These are phyloP conservation scores for Phaeosphaeria sp. DNA, from an alignment of 2,329 filamentous ascomycete species.

Conservation along the genomic window DNA sequence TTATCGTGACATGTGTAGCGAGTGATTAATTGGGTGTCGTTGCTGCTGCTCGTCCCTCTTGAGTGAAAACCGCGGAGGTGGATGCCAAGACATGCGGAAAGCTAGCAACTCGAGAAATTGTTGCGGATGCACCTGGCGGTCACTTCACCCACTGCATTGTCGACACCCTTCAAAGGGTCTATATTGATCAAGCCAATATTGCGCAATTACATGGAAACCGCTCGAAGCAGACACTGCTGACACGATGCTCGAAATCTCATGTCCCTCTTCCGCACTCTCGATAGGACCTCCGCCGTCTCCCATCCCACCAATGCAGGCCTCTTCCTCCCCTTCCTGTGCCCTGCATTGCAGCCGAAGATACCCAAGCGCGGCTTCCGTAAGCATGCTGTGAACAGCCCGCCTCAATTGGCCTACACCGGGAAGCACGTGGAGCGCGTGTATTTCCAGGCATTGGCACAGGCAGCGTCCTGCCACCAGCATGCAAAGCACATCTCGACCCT, in stretches of 20 bases:
- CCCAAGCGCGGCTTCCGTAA: conserved; percentile 27
- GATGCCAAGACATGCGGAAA: conserved; percentile 13
- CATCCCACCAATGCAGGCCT: conserved; percentile 48
- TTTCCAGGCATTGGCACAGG: conserved; percentile 60
- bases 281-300: conserved; percentile 58
- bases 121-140: conserved; percentile 2
- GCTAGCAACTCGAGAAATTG: conserved; percentile 13
- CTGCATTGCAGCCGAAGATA: conserved; percentile 12
- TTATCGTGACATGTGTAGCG: not conserved
- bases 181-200: conserved; percentile 11
- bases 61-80: conserved; percentile 45
- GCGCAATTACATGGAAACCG: conserved; percentile 20
- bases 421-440: conserved; percentile 59
- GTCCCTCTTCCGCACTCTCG: conserved; percentile 65
- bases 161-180: conserved; percentile 23
- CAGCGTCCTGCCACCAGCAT: conserved; percentile 59
- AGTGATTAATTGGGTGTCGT: conserved; percentile 5
- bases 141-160: conserved; percentile 3
- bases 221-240: conserved; percentile 34
- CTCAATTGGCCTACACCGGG: conserved; percentile 27
- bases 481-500: conserved; percentile 43
- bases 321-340: conserved; percentile 43
- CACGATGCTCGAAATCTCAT: conserved; percentile 70
- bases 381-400: conserved; percentile 17
- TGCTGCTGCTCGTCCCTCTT: conserved; percentile 3